Evolutionary conservation across 495 filamentous ascomycete species (phyloP), one percentile per base, ranked within the genome.

Genomic region (Physcia stellaris): DNA sequence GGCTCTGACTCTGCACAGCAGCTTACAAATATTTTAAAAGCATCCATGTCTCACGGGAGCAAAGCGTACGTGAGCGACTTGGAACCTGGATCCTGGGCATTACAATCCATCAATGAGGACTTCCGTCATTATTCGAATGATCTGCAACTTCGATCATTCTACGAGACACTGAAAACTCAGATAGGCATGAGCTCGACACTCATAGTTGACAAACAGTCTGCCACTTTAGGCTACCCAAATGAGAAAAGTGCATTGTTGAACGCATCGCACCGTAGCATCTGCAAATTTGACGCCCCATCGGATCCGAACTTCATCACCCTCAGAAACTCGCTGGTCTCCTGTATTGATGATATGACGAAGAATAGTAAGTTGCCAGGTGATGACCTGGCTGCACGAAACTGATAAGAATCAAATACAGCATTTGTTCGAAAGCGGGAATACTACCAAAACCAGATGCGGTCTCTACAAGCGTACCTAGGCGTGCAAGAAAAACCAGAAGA

Each of bases 221-320:
- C 67, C 2, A 42, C 55, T 9, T 50, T 68, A 13, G 63, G 63
- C 7, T 67, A 63, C 39, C 51, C 49, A 6, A 54, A 52, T 13
- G 65, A 70, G 47, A 51, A 49, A 5, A 45, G 49, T 0, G 46
- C 40, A 9, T 45, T 53, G 0, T 30, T 71, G 2, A 44, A 65
- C 45, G 64, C 66, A 2, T 54, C 67, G 36, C 66, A 71, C 40
- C 56, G 57, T 24, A 47, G 45, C 0, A 53, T 70, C 24, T 68
- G 64, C 55, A 70, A 70, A 46, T 70, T 55, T 31, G 42, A 52
- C 4, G 50, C 47, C 18, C 54, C 50, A 1, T 31, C 21, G 4
- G 66, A 70, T 38, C 47, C 61, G 0, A 58, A 60, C 38, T 70
- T 66, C 39, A 34, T 53, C 5, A 39, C 40, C 0, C 37, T 68